phyloP scores from a whole-genome alignment of 176 grass and related monocot genomes.

The Carex cristatella region DNA sequence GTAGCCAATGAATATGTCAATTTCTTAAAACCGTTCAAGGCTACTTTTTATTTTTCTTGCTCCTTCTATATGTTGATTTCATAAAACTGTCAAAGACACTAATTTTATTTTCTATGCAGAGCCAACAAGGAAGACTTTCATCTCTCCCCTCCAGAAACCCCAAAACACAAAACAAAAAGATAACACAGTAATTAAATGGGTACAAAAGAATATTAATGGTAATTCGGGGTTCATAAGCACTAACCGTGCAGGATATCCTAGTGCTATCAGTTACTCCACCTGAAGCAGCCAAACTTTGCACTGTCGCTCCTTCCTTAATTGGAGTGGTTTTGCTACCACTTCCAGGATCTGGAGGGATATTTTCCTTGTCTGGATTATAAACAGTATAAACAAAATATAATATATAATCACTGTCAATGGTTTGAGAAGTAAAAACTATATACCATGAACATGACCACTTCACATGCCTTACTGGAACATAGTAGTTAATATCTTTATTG shows the following conservation, averaged over 20 bases:
- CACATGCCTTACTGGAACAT: neutral
- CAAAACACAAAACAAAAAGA: neutral
- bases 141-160: too few species aligned
- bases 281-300: neutral
- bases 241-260: neutral
- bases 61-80: too few species aligned
- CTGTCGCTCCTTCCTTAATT: constrained; percentile 2
- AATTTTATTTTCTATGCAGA: neutral
- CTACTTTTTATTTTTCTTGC: too few species aligned
- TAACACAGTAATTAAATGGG: neutral
- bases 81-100: too few species aligned
- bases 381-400: neutral
- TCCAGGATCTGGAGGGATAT: neutral
- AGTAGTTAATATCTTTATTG: neutral
- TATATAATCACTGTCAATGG: neutral
- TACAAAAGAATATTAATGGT: neutral
- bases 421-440: neutral
- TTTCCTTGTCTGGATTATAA: neutral
- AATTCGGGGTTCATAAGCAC: neutral
- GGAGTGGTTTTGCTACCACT: neutral
- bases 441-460: neutral
- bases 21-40: too few species aligned
- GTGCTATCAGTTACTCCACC: neutral
- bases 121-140: neutral
- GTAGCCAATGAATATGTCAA: too few species aligned